Evolutionary conservation across 2,329 filamentous ascomycete genomes (phyloP).

Genomic region (Cladosporium sp.): DNA sequence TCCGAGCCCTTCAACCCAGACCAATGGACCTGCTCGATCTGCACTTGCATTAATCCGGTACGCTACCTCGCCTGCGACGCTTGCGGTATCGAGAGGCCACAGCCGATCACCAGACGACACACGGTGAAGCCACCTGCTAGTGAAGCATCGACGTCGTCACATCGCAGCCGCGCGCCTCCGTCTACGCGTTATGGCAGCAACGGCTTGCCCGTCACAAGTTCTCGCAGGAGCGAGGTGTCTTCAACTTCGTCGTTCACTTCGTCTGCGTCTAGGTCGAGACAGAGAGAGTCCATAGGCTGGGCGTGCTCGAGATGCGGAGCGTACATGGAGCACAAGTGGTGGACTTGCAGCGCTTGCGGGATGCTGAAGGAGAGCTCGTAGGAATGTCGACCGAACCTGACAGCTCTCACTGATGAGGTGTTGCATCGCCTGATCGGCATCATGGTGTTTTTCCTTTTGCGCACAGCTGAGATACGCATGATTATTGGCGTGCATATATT

Average conservation of each 20-base stretch:
- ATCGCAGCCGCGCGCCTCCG: constrained; percentile 14
- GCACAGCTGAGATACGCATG: too few relatives aligned
- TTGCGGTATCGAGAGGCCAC: constrained; percentile 50
- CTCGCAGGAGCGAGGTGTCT: not conserved
- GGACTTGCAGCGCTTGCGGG: constrained; percentile 59
- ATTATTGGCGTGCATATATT: too few relatives aligned
- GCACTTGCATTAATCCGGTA: constrained; percentile 59
- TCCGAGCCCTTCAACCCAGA: constrained; percentile 32
- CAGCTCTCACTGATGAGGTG: too few relatives aligned
- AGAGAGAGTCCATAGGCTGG: constrained; percentile 53
- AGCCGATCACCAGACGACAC: constrained; percentile 18
- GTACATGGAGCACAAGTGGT: constrained; percentile 63
- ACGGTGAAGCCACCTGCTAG: not conserved
- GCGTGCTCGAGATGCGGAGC: constrained; percentile 54
- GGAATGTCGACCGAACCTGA: too few relatives aligned
- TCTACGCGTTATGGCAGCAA: constrained; percentile 10
- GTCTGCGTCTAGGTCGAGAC: constrained; percentile 31
- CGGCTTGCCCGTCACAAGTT: not conserved
- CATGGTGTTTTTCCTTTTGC: not conserved
- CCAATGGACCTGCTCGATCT: constrained; percentile 57
- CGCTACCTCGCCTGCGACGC: constrained; percentile 58
- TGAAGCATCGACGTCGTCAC: not conserved
- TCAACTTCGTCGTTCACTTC: constrained; percentile 9
- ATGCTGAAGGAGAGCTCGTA: constrained; percentile 48
- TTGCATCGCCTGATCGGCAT: too few relatives aligned